Evolutionary conservation across 441 rosid genomes (phyloP), one percentile per base, ranked within the genome.

Genomic region (Hypseocharis bilobata): DNA sequence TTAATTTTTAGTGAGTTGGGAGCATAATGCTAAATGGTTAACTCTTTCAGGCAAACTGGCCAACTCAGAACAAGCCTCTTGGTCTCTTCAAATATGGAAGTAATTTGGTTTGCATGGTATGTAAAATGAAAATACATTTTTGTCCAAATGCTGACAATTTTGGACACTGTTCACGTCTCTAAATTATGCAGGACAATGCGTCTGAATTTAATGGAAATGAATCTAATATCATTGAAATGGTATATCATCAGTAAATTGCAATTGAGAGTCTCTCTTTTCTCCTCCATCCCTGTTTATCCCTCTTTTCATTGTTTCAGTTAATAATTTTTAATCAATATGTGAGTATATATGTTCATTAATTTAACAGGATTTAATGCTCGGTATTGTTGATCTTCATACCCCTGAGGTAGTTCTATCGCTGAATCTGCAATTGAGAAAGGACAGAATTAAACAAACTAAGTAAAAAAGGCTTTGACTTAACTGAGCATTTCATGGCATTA

Each of bases 331-430:
- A 19, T 44, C 17, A 44, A 44, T 44, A 3, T n/a, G 4, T 1
- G 5, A 44, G 19, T n/a, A n/a, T n/a, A n/a, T n/a, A n/a, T 44
- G 51, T 44, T 36, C 52, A 4, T n/a, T n/a, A n/a, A n/a, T 17
- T 45, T 17, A 45, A 16, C 52, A 45, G 52, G 52, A 45, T 45
- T 45, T 45, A 8, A 45, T 45, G 52, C 36, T 62, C 7, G 67
- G 75, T 20, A 68, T 92, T 0, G 88, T 89, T 66, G 98, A 87
- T 87, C 98, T 92, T 73, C 84, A 86, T 56, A 86, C 93, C 1
- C 84, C 88, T 0, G 93, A 86, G 76, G 93, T 93, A 26, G 75
- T 89, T 3, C 69, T 30, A 96, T 89, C 5, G 96, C 91, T 70
- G 95, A 87, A 74, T 80, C 91, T 16, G 89, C 89, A 20, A 73